A percentile compares a stretch with the other conserved stretches of the same genome.
These are phyloP conservation scores for Neopestalotiopsis sp. DNA, from an alignment of 2,329 filamentous ascomycete species.

Conservation along the genomic window DNA sequence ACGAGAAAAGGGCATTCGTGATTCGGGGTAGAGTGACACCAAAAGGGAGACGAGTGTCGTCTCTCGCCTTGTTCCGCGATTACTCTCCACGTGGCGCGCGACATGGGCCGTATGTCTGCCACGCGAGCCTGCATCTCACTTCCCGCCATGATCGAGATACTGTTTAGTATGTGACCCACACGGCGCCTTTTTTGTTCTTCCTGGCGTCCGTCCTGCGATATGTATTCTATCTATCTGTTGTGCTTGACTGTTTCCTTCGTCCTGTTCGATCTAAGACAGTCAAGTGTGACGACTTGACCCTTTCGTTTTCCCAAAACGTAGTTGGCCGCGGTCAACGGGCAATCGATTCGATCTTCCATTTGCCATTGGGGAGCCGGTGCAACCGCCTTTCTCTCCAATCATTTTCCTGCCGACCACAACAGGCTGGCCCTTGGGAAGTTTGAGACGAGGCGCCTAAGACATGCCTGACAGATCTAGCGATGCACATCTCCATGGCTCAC, in stretches of 20 bases:
- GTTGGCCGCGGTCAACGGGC: conserved; percentile 9
- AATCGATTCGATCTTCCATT: conserved; percentile 6
- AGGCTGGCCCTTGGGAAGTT: conserved; percentile 8
- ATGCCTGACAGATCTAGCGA: background rate
- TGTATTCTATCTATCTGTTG: too few species aligned
- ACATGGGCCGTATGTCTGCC: conserved; percentile 8
- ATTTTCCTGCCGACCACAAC: background rate
- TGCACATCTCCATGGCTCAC: background rate
- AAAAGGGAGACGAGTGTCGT: background rate
- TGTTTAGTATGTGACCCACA: background rate
- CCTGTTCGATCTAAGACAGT: conserved; percentile 15
- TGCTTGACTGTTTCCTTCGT: background rate
- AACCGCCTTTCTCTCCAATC: background rate
- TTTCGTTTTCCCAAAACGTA: background rate
- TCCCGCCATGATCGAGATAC: conserved; percentile 1
- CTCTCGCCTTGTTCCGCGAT: background rate
- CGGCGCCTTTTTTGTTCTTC: background rate
- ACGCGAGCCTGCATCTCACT: conserved; percentile 13
- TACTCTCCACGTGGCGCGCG: conserved; percentile 3
- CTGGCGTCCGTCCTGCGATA: background rate
- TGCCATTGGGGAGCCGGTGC: background rate
- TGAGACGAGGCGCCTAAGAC: conserved; percentile 17
- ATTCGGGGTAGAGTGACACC: background rate
- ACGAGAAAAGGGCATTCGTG: background rate
- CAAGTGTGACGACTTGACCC: background rate